Evolutionary conservation across 768 basidiomycete species (phyloP).

Genomic region (Hypholoma fasciculare): DNA sequence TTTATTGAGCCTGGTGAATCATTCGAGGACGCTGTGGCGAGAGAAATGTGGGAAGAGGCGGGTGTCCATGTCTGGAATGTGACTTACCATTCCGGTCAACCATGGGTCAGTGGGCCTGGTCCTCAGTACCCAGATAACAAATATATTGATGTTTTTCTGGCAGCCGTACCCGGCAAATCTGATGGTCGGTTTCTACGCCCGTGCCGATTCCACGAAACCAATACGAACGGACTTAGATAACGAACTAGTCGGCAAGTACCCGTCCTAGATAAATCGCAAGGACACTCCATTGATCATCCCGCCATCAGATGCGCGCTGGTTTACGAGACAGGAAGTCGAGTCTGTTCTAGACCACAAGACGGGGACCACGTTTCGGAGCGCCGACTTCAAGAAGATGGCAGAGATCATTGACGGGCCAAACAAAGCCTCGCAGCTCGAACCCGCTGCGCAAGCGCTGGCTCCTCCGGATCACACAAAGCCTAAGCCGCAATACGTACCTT

Average conservation of each 20-base stretch:
- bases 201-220: constrained; percentile 68
- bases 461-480: constrained; percentile 13
- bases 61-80: constrained; percentile 86
- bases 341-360: constrained; percentile 56
- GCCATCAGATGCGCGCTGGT: constrained; percentile 83
- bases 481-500: constrained; percentile 13
- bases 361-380: constrained; percentile 47
- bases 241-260: constrained; percentile 81
- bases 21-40: constrained; percentile 88
- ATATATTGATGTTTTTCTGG: background rate
- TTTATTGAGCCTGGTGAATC: constrained; percentile 95
- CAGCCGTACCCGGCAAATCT: constrained; percentile 90
- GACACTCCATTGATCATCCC: too few species aligned
- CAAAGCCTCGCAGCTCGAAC: constrained; percentile 15
- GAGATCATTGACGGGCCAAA: constrained; percentile 38
- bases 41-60: constrained; percentile 96
- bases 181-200: constrained; percentile 89
- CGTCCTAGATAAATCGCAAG: background rate
- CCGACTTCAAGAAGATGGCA: constrained; percentile 52
- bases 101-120: constrained; percentile 61
- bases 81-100: constrained; percentile 82
- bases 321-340: constrained; percentile 70
- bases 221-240: constrained; percentile 90
- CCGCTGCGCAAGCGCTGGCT: constrained; percentile 19
- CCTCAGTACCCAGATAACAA: background rate